These are phyloP conservation scores for Podaxis mareebaensis DNA, from an alignment of 768 basidiomycete species.

Conservation along the genomic window DNA sequence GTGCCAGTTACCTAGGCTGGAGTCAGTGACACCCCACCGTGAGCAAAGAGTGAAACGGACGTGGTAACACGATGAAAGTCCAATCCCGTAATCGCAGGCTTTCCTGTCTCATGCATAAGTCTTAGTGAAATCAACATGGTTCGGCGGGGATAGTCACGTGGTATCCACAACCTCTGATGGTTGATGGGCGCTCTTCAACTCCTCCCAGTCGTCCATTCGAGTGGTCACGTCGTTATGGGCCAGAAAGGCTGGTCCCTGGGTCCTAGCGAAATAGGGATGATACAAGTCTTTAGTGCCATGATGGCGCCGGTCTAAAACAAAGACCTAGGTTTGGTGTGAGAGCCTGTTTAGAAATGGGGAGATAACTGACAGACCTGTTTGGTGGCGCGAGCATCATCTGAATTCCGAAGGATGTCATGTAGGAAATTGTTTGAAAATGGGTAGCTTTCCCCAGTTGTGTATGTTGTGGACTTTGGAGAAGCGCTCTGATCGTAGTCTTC, in stretches of 20 bases:
- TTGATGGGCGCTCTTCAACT: slow-evolving; percentile 34
- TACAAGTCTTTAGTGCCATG: slow-evolving; percentile 28
- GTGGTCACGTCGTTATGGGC: slow-evolving; percentile 38
- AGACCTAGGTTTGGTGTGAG: slow-evolving; percentile 18
- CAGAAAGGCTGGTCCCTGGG: slow-evolving; percentile 41
- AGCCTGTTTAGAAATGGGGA: too few relatives aligned
- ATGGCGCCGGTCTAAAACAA: slow-evolving; percentile 32
- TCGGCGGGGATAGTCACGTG: slow-evolving; percentile 15
- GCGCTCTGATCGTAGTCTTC: too few relatives aligned
- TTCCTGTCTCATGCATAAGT: slow-evolving; percentile 17
- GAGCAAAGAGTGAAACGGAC: slow-evolving; percentile 15
- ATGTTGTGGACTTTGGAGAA: too few relatives aligned
- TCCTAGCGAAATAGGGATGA: slow-evolving; percentile 24
- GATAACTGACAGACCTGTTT: too few relatives aligned
- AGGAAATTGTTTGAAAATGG: too few relatives aligned
- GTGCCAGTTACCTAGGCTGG: slow-evolving; percentile 43
- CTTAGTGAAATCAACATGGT: neutral
- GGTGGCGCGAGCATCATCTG: too few relatives aligned
- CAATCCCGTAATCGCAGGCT: slow-evolving; percentile 28
- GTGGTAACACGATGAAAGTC: slow-evolving; percentile 28
- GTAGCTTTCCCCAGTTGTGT: too few relatives aligned
- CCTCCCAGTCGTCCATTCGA: slow-evolving; percentile 36
- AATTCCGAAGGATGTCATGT: too few relatives aligned
- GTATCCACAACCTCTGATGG: slow-evolving; percentile 27
- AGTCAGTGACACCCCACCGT: neutral